A percentile compares a stretch with the other conserved stretches of the same genome.
phyloP scores from a whole-genome alignment of 257 asterid genomes.

The Cordia subcordata region DNA sequence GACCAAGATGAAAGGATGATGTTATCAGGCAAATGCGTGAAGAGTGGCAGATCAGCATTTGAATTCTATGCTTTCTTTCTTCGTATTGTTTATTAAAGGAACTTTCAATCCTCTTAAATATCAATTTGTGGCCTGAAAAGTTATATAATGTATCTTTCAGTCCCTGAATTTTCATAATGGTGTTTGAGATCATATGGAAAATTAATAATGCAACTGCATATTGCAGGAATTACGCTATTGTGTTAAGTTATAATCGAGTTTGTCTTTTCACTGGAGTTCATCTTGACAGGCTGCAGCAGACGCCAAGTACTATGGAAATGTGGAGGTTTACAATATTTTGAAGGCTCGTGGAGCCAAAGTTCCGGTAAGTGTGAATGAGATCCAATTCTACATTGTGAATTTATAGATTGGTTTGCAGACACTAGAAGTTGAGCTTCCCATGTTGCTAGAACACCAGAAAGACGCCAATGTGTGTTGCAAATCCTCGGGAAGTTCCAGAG shows the following conservation, averaged over 20 bases:
- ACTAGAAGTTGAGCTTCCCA: slow-evolving; percentile 25
- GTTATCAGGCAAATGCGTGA: too few species aligned
- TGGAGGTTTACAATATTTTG: slow-evolving; percentile 68
- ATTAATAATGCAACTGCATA: too few species aligned
- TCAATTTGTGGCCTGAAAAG: background rate
- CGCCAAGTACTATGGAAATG: slow-evolving; percentile 90
- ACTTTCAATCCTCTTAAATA: too few species aligned
- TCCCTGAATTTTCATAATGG: too few species aligned
- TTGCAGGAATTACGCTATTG: too few species aligned
- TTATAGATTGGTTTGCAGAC: slow-evolving; percentile 4
- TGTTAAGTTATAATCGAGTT: background rate
- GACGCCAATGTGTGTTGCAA: slow-evolving; percentile 91
- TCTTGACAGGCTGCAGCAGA: slow-evolving; percentile 88
- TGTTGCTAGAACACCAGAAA: slow-evolving; percentile 81
- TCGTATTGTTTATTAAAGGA: too few species aligned
- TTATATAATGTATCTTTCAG: too few species aligned
- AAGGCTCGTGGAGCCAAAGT: slow-evolving; percentile 94
- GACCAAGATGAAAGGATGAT: too few species aligned
- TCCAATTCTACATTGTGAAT: background rate
- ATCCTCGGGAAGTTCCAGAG: slow-evolving; percentile 98
- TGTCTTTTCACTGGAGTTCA: background rate
- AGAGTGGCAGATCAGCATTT: too few species aligned
- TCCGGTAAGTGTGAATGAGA: slow-evolving; percentile 47
- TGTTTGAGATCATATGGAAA: too few species aligned
- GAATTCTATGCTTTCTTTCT: too few species aligned